Base-by-base conservation (phyloP, 1,284 basidiomycete genomes). In the Apiotrichum montevideense region DNA sequence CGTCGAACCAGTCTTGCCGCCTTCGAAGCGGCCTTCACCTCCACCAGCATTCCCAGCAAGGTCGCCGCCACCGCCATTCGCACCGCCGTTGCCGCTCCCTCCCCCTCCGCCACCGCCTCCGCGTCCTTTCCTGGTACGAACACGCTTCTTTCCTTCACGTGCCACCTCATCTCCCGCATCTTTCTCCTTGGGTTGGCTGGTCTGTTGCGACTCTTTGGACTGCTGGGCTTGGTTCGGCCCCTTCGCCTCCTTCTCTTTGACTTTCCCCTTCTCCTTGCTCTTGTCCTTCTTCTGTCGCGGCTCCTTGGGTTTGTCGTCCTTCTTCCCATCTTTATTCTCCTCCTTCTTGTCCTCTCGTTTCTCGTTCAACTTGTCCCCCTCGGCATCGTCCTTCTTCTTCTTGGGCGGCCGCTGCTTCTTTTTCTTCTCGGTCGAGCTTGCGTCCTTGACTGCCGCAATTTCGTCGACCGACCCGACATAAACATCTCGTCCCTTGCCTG, bases 401-500 rank as follows among this genome's bases (percentile, higher is more conserved):
- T 39, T 45, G 35, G 51, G 13, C 39, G 45, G 41, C 6, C 35
- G 47, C 35, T 5, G 13, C 15, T 35, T 29, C 40, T 61, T 45
- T 42, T 51, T 51, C 45, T 55, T 48, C 40, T 39, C 46, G 6
- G 42, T 34, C n/a, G 46, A 29, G 29, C 54, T 37, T 43, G 35
- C 15, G 29, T 39, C 29, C 52, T 61, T 41, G 48, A 46, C 46
- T 32, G 55, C 58, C 46, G 51, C 13, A 21, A 15, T 54, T 3
- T 43, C 35, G 39, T 60, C 42, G 3, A 62, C 41, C 4, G 58
- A 39, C 8, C 62, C 56, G 37, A 70, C 63, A 21, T 59, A 63
- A 11, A 73, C 69, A n/a, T 66, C 67, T 35, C 72, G 55, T 3
- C 72, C 73, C 56, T 70, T 72, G 21, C 70, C 74, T 8, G 68